Conservation (phyloP, 1,284 basidiomycete species). For the Sporisorium graminicola region DNA sequence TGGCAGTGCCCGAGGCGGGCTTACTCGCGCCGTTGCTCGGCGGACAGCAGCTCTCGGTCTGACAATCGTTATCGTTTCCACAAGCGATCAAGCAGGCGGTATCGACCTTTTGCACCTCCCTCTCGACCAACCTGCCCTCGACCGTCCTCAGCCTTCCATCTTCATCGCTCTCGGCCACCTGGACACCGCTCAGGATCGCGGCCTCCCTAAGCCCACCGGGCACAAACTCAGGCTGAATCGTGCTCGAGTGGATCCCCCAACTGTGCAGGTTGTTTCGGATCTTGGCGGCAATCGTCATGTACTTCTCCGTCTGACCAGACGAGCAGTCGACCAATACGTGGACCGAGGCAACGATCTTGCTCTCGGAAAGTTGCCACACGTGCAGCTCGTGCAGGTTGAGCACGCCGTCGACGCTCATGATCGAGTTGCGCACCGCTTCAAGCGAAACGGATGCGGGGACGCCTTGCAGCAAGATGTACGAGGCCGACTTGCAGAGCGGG, state of each 20-base stretch:
- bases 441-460: conserved; percentile 90
- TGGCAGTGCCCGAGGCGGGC: conserved; percentile 10
- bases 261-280: conserved; percentile 86
- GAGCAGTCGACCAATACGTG: conserved; percentile 84
- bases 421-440: conserved; percentile 84
- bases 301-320: conserved; percentile 74
- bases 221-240: conserved; percentile 69
- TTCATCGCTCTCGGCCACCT: conserved; percentile 56
- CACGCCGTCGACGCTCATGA: conserved; percentile 86
- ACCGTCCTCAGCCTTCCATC: conserved; percentile 58
- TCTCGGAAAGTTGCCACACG: conserved; percentile 92
- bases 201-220: conserved; percentile 63
- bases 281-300: conserved; percentile 88
- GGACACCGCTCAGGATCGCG: conserved; percentile 59
- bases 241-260: conserved; percentile 88
- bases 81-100: conserved; percentile 65
- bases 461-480: conserved; percentile 96
- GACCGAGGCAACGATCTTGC: conserved; percentile 92
- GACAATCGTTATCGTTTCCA: conserved; percentile 58
- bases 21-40: conserved; percentile 22
- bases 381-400: conserved; percentile 89
- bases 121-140: conserved; percentile 61
- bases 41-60: conserved; percentile 62
- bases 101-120: conserved; percentile 55
- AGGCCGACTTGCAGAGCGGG: conserved; percentile 92